Evolutionary conservation across 2,329 filamentous ascomycete species (phyloP).

Genomic region (Pseudovirgaria hyperparasitica): DNA sequence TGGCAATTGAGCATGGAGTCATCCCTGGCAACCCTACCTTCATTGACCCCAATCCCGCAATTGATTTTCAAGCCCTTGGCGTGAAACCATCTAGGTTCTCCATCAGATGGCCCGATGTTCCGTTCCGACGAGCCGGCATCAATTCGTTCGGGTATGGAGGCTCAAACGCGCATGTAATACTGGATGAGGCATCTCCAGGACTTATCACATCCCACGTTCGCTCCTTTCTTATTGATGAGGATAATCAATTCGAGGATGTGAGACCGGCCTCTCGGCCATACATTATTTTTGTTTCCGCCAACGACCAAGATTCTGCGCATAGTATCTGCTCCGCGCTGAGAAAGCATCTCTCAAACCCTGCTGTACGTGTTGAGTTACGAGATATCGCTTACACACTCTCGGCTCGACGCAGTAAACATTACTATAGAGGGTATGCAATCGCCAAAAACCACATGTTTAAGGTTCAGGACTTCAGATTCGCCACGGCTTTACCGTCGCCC

Average conservation of each 20-base stretch:
- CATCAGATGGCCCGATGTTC: conserved; percentile 8
- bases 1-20: conserved; percentile 13
- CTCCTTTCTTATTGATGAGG: conserved; percentile 1
- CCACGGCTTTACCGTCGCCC: background rate
- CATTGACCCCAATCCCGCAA: conserved; percentile 1
- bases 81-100: conserved; percentile 1
- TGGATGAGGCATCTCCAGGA: conserved; percentile 7
- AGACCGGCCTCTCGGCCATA: background rate
- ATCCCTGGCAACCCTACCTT: conserved; percentile 11
- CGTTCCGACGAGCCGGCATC: conserved; percentile 8
- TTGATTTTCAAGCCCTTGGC: conserved; percentile 3
- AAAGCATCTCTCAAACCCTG: conserved; percentile 5
- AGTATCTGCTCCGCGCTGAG: conserved; percentile 1
- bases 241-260: conserved; percentile 1
- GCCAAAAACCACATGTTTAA: background rate
- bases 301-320: conserved; percentile 4
- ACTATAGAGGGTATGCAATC: conserved; percentile 2
- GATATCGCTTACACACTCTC: conserved; percentile 4
- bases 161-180: conserved; percentile 13
- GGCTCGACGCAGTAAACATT: conserved; percentile 4
- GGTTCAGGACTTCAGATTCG: conserved; percentile 1
- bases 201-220: conserved; percentile 1
- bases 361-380: conserved; percentile 2
- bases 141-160: conserved; percentile 15
- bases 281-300: conserved; percentile 5